phyloP scores from a whole-genome alignment of 1,284 basidiomycete genomes.

The Ustilago vetiveriae region DNA sequence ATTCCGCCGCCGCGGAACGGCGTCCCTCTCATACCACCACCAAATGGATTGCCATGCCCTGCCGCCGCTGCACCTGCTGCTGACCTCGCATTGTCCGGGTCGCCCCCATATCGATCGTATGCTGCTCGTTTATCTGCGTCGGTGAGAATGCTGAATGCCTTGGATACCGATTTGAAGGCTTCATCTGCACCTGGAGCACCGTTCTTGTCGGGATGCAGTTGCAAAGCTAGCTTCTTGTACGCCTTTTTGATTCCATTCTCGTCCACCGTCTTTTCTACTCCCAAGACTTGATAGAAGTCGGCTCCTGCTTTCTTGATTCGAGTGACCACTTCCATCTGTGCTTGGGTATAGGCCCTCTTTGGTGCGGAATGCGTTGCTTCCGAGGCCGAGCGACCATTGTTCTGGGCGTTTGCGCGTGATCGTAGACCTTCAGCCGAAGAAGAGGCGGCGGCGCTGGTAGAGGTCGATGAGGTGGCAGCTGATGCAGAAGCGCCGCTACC shows the following conservation, averaged over 20 bases:
- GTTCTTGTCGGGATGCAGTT: slow-evolving; percentile 96
- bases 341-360: slow-evolving; percentile 85
- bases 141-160: slow-evolving; percentile 93
- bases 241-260: slow-evolving; percentile 87
- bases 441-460: slow-evolving; percentile 71
- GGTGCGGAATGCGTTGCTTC: slow-evolving; percentile 48
- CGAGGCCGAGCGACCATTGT: slow-evolving; percentile 67
- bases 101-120: slow-evolving; percentile 84
- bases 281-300: slow-evolving; percentile 93
- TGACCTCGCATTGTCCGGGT: slow-evolving; percentile 83
- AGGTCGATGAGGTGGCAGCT: slow-evolving; percentile 70
- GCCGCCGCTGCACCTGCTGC: slow-evolving; percentile 70
- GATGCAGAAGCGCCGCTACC: slow-evolving; percentile 67
- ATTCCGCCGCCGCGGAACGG: slow-evolving; percentile 39
- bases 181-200: slow-evolving; percentile 97
- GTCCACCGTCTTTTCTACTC: slow-evolving; percentile 82
- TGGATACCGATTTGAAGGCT: slow-evolving; percentile 98
- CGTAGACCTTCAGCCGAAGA: slow-evolving; percentile 69
- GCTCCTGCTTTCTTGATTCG: slow-evolving; percentile 82
- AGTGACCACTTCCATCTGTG: slow-evolving; percentile 86
- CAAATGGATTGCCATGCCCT: slow-evolving; percentile 28
- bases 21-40: slow-evolving; percentile 40
- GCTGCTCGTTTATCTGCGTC: slow-evolving; percentile 90
- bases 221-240: slow-evolving; percentile 95
- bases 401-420: slow-evolving; percentile 67